phyloP scores from a whole-genome alignment of 768 basidiomycete species.

The Xerocomellus amylosporus region DNA sequence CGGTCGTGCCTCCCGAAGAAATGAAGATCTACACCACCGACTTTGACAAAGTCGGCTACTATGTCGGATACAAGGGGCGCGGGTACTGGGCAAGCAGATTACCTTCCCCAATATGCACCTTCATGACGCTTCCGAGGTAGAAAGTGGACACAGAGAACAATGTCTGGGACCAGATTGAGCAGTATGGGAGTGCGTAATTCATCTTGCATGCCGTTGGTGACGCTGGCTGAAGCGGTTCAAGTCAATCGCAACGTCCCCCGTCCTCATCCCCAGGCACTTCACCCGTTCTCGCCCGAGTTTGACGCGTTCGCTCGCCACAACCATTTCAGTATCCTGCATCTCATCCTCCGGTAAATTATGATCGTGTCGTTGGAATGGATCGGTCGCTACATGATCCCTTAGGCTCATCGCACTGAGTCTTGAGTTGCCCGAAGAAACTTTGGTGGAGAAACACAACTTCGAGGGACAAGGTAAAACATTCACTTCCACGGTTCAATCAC shows the following conservation, averaged over 20 bases:
- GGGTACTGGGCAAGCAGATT: constrained; percentile 44
- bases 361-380: background rate
- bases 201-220: background rate
- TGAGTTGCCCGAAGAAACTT: constrained; percentile 51
- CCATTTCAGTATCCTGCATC: constrained; percentile 49
- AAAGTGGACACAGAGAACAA: constrained; percentile 49
- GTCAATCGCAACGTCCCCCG: constrained; percentile 47
- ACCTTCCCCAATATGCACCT: background rate
- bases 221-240: constrained; percentile 16
- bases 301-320: constrained; percentile 49
- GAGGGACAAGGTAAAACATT: constrained; percentile 37
- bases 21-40: constrained; percentile 38
- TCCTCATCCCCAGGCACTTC: constrained; percentile 45
- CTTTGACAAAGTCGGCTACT: constrained; percentile 43
- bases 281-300: constrained; percentile 51
- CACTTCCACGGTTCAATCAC: background rate
- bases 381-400: background rate
- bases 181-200: constrained; percentile 49
- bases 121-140: constrained; percentile 29
- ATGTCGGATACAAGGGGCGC: constrained; percentile 48
- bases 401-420: constrained; percentile 50
- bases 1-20: constrained; percentile 40
- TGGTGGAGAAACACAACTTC: constrained; percentile 47
- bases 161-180: constrained; percentile 60
- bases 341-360: constrained; percentile 39